phyloP scores from a whole-genome alignment of 148 eudicot genomes.

The Vaccinium darrowii region DNA sequence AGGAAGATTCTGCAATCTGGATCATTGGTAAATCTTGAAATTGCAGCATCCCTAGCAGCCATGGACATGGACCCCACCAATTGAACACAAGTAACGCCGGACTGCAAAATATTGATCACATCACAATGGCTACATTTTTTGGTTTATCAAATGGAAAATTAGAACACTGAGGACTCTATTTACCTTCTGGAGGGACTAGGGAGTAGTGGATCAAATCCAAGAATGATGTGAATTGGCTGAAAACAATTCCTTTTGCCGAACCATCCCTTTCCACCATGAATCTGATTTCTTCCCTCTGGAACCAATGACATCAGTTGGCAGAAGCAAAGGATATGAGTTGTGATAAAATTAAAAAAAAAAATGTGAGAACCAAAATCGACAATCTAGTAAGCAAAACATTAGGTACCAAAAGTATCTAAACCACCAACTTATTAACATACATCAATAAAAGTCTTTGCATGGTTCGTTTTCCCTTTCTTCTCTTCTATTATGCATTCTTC shows the following conservation, averaged over 20 bases:
- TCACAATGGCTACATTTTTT: constrained; percentile 10
- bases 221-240: constrained; percentile 97
- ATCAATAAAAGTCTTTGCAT: background rate
- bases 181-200: constrained; percentile 82
- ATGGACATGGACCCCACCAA: constrained; percentile 89
- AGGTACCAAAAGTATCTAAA: constrained; percentile 1
- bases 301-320: constrained; percentile 23
- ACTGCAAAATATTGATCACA: constrained; percentile 43
- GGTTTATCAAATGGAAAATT: constrained; percentile 4
- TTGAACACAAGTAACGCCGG: constrained; percentile 76
- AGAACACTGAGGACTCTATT: background rate
- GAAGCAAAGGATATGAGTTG: background rate
- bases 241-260: constrained; percentile 94
- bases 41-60: constrained; percentile 81
- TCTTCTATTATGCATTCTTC: background rate
- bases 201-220: constrained; percentile 85
- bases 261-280: constrained; percentile 93
- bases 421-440: background rate
- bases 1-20: constrained; percentile 80
- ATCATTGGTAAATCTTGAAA: constrained; percentile 71
- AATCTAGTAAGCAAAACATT: background rate
- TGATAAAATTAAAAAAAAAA: background rate
- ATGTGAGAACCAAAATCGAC: no score
- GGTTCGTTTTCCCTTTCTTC: background rate
- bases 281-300: constrained; percentile 88